A percentile compares a stretch with the other conserved stretches of the same genome.
Conservation (phyloP, 1,139 yeast genomes). For the Hyphopichia khmerensis region DNA sequence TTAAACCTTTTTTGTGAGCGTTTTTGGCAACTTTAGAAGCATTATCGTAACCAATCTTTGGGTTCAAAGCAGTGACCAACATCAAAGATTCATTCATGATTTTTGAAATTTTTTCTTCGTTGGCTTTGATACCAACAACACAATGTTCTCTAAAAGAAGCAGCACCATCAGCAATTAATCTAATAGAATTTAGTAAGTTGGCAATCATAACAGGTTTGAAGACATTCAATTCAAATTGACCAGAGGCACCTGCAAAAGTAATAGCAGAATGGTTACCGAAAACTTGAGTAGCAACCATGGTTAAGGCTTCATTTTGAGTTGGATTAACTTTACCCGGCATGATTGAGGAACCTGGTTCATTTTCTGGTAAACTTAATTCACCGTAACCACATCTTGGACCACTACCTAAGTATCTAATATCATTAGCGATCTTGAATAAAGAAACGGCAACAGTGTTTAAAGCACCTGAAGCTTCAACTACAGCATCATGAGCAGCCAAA, state of each 20-base stretch:
- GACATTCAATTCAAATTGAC: conserved; percentile 92
- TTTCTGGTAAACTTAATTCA: conserved; percentile 85
- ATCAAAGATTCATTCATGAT: conserved; percentile 84
- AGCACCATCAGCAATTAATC: conserved; percentile 79
- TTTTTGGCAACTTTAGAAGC: conserved; percentile 95
- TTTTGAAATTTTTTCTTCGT: conserved; percentile 75
- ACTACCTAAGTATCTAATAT: conserved; percentile 89
- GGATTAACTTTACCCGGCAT: conserved; percentile 99
- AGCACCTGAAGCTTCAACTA: conserved; percentile 92
- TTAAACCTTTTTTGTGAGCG: conserved; percentile 91
- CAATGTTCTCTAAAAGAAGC: conserved; percentile 85
- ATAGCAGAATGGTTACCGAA: conserved; percentile 90
- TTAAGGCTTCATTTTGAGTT: conserved; percentile 93
- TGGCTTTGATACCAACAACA: conserved; percentile 86
- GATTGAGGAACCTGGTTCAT: conserved; percentile 95
- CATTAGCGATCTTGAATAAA: conserved; percentile 89
- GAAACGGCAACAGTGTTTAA: conserved; percentile 87
- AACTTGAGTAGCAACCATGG: conserved; percentile 93
- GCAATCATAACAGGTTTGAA: conserved; percentile 91
- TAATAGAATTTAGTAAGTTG: conserved; percentile 76
- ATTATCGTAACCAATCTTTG: conserved; percentile 91
- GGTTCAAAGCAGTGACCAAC: conserved; percentile 94
- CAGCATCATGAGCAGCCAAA: conserved; percentile 92
- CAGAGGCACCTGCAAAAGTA: conserved; percentile 93
- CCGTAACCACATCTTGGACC: conserved; percentile 99